A percentile compares a stretch with the other conserved stretches of the same genome.
Conservation (phyloP, 306 rosid species). For the Dryas octopetala region DNA sequence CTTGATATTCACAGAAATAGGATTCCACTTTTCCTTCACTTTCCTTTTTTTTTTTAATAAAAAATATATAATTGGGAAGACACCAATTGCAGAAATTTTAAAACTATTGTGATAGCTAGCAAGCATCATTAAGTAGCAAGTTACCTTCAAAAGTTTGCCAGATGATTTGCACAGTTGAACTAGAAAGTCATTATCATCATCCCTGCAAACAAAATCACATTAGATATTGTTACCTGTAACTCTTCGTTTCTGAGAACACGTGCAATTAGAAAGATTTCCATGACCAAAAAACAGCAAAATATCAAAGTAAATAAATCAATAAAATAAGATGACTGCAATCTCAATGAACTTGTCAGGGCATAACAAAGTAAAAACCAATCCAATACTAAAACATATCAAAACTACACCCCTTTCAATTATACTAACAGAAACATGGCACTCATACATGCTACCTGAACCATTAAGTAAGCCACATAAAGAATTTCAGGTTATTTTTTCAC, state of each 20-base stretch:
- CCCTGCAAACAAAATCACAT: constrained; percentile 46
- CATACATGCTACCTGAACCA: neutral
- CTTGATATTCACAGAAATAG: no score
- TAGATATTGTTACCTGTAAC: neutral
- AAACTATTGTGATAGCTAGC: neutral
- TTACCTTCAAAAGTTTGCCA: constrained; percentile 85
- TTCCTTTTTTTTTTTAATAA: no score
- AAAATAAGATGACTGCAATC: neutral
- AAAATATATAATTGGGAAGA: no score
- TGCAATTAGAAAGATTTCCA: neutral
- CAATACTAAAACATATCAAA: neutral
- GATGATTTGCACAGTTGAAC: constrained; percentile 74
- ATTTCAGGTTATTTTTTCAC: neutral
- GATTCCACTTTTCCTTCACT: no score
- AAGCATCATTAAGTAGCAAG: constrained; percentile 4
- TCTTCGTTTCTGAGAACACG: neutral
- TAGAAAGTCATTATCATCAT: constrained; percentile 78
- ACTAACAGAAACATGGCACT: neutral
- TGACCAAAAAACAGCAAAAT: neutral
- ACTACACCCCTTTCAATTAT: neutral
- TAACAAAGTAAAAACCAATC: neutral
- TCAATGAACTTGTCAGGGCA: neutral
- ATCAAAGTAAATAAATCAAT: neutral
- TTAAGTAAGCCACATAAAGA: no score
- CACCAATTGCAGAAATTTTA: neutral